Percentiles rank a stretch among this genome's conserved stretches.
Conservation (phyloP, 768 basidiomycete species). For the Leccinum sublutescens region DNA sequence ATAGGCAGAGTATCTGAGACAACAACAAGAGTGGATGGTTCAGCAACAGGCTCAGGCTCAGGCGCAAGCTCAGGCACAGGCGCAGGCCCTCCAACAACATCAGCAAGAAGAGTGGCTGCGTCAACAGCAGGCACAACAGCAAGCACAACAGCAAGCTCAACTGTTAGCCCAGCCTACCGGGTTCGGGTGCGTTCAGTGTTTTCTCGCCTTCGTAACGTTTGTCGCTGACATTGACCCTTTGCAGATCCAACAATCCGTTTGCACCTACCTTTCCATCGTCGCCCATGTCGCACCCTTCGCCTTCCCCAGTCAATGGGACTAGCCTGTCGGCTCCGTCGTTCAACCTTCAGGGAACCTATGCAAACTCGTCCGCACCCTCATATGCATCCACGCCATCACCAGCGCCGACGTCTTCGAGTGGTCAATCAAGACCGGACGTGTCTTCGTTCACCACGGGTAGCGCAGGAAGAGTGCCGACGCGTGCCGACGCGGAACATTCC, state of each 20-base stretch:
- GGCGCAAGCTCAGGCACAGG: conserved; percentile 24
- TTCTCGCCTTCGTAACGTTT: conserved; percentile 1
- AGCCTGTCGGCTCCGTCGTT: conserved; percentile 47
- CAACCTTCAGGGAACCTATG: conserved; percentile 70
- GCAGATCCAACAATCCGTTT: conserved; percentile 94
- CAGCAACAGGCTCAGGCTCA: conserved; percentile 49
- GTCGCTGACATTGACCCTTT: conserved; percentile 27
- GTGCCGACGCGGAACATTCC: conserved; percentile 67
- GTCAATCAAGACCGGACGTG: conserved; percentile 38
- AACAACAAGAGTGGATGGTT: conserved; percentile 68
- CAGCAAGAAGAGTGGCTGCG: conserved; percentile 58
- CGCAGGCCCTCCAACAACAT: conserved; percentile 42
- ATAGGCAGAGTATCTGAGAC: conserved; percentile 44
- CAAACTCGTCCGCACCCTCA: conserved; percentile 37
- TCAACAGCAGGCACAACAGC: conserved; percentile 55
- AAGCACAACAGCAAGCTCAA: conserved; percentile 30
- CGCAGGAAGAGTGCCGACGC: conserved; percentile 31
- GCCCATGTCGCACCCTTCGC: conserved; percentile 34
- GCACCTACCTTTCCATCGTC: conserved; percentile 44
- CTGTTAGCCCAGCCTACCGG: conserved; percentile 68
- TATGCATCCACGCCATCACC: conserved; percentile 41
- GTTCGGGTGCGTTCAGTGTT: conserved; percentile 54
- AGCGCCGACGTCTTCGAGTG: conserved; percentile 37
- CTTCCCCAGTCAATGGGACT: conserved; percentile 32
- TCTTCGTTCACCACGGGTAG: conserved; percentile 10